Percentiles rank a stretch among this genome's conserved stretches.
Conservation (phyloP, 345 rosid genomes). For the Eucalyptus sp. region DNA sequence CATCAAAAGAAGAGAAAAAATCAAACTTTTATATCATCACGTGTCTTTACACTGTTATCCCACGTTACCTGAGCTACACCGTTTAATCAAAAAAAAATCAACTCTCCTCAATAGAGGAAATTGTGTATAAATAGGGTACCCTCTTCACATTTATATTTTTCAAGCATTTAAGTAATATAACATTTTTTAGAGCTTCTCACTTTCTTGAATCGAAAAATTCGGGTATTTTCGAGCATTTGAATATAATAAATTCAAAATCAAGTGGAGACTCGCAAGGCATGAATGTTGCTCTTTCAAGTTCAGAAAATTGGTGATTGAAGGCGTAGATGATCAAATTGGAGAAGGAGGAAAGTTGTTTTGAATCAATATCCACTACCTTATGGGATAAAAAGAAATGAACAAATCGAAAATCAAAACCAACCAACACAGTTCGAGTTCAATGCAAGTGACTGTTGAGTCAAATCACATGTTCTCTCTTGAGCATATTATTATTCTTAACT, state of each 20-base stretch:
- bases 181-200: neutral
- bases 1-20: neutral
- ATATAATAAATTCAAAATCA: neutral
- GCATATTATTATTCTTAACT: neutral
- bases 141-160: fast-evolving
- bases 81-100: neutral
- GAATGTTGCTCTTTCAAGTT: neutral
- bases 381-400: neutral
- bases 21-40: neutral
- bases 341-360: neutral
- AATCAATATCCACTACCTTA: neutral
- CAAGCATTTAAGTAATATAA: neutral
- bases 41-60: neutral
- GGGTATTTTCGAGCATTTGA: too few relatives aligned
- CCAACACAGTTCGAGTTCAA: fast-evolving
- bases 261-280: fast-evolving
- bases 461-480: neutral
- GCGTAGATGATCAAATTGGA: neutral
- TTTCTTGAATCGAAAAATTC: fast-evolving
- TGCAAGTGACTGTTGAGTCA: neutral
- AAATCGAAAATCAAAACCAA: neutral
- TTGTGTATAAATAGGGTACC: neutral
- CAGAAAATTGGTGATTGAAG: fast-evolving
- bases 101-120: fast-evolving
- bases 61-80: fast-evolving